Conservation (phyloP, 2,329 filamentous ascomycete genomes). For the Alternaria arborescens region DNA sequence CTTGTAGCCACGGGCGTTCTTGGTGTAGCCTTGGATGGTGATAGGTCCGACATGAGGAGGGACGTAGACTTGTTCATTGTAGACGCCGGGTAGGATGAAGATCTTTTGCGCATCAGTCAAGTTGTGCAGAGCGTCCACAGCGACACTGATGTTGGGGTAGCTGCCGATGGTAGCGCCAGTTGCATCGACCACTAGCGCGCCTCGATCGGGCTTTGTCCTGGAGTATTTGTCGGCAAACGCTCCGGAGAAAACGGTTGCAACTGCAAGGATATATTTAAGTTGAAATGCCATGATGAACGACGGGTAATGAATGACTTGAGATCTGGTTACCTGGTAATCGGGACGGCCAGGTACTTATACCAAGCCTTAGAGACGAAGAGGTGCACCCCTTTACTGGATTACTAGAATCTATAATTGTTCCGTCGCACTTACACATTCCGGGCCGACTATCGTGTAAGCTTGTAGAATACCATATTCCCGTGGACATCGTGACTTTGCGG, state of each 20-base stretch:
- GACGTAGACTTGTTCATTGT: slow-evolving; percentile 66
- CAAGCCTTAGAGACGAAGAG: neutral
- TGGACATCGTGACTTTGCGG: slow-evolving; percentile 10
- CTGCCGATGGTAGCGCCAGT: slow-evolving; percentile 23
- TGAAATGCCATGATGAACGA: neutral
- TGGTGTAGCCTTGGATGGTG: slow-evolving; percentile 66
- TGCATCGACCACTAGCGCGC: slow-evolving; percentile 30
- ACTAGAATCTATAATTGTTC: slow-evolving; percentile 11
- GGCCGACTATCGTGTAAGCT: neutral
- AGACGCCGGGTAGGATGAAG: slow-evolving; percentile 67
- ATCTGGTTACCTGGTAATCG: neutral
- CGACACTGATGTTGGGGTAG: slow-evolving; percentile 26
- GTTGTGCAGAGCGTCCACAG: slow-evolving; percentile 24
- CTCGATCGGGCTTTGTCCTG: slow-evolving; percentile 18
- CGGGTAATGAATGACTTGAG: neutral
- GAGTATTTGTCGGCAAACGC: slow-evolving; percentile 22
- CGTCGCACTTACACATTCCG: neutral
- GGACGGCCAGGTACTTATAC: slow-evolving; percentile 7
- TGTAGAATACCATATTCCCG: neutral
- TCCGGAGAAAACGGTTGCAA: neutral
- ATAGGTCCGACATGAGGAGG: slow-evolving; percentile 56
- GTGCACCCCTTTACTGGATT: neutral
- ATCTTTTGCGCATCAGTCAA: slow-evolving; percentile 48
- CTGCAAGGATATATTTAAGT: neutral
- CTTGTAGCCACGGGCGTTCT: slow-evolving; percentile 58